Evolutionary conservation across 108 stramenopile genomes (phyloP), one percentile per base, ranked within the genome.

Genomic region (Nitzschia sp.): DNA sequence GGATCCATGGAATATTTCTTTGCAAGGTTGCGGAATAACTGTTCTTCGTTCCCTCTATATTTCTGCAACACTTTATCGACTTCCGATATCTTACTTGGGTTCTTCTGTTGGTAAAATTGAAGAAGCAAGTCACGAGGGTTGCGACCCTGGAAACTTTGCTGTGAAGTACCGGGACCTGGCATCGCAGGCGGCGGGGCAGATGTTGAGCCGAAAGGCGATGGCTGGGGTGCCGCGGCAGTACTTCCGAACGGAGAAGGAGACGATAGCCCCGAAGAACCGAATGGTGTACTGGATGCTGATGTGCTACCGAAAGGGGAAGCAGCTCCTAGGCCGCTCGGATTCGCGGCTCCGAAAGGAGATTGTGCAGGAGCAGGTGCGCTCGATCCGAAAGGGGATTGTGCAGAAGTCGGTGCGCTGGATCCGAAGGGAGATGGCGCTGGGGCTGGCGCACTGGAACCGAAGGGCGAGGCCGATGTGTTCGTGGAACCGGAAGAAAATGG

Each of bases 1-100:
- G 87, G 85, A 74, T 91, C 87, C 3, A 91, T 54, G 38, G 85
- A 76, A 74, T 95, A 95, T 58, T 95, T 93, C 71, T 90, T 88
- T 48, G 90, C 87, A 21, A 95, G 76, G 59, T 92, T 92, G 21
- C 80, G 54, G 58, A 95, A 91, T 71, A 95, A 35, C 55, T 86
- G 73, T 33, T 91, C 90, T 65, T 95, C 91, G 22, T 88, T 72
- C 35, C 94, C 94, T 32, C 72, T 46, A 60, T 94, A 94, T 70
- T 95, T 95, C 6, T 73, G 54, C 52, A 95, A 65, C 6, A 91
- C 48, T 61, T 86, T 88, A 59, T 95, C 94, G 16, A 92, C 85
- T 64, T 95, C 87, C 4, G 47, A 65, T 25, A 95, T 38, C 69
- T 95, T 92, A 21, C 67, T 62, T 8, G 91, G 88, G 52, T 93